phyloP scores from a whole-genome alignment of 2,329 filamentous ascomycete genomes.

The Botrytis fragariae region DNA sequence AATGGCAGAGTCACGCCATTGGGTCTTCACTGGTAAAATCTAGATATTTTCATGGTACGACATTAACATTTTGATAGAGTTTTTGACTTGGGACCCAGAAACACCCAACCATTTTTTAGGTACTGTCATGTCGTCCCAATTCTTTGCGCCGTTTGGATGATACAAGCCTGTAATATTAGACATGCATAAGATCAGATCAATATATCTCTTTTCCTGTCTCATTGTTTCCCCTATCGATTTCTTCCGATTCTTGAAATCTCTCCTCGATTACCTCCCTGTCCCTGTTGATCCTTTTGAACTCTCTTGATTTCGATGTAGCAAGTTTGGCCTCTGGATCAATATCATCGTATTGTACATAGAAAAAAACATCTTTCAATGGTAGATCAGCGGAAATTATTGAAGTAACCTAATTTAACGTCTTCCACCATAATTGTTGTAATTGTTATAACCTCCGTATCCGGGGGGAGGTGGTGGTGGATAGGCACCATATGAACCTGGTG shows the following conservation, averaged over 20 bases:
- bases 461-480: constrained; percentile 24
- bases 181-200: neutral
- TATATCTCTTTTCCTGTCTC: constrained; percentile 74
- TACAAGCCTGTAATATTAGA: neutral
- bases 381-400: neutral
- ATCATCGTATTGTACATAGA: constrained; percentile 80
- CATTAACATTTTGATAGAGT: neutral
- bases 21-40: neutral
- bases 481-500: constrained; percentile 36
- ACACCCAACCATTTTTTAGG: neutral
- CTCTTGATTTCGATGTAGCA: constrained; percentile 90
- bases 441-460: constrained; percentile 27
- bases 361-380: neutral
- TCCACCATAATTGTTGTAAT: constrained; percentile 16
- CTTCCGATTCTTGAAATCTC: constrained; percentile 79
- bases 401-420: neutral
- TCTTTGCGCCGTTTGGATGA: neutral
- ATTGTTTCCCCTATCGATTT: constrained; percentile 83
- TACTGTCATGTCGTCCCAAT: neutral
- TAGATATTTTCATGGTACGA: neutral
- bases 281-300: constrained; percentile 83
- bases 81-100: neutral
- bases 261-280: constrained; percentile 80
- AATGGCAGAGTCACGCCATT: neutral
- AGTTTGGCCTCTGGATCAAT: constrained; percentile 83